Conservation (phyloP, 768 basidiomycete genomes). For the Amylocystis lapponica region DNA sequence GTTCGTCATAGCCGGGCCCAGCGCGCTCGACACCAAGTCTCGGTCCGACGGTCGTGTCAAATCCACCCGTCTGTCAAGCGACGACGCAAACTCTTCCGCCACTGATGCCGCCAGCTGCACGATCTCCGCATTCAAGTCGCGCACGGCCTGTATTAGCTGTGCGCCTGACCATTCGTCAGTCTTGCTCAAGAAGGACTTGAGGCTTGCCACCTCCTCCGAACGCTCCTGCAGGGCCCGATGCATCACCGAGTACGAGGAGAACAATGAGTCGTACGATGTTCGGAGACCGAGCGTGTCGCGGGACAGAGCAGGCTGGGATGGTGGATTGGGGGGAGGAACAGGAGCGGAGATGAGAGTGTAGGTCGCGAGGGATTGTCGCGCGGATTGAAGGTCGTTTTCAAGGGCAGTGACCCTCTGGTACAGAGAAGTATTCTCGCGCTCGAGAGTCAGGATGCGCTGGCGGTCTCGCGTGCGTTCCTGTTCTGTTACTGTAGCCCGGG, state of each 20-base stretch:
- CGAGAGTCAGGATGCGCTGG: conserved; percentile 15
- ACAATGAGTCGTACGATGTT: conserved; percentile 19
- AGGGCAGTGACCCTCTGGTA: conserved; percentile 8
- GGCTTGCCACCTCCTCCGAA: conserved; percentile 26
- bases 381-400: conserved; percentile 14
- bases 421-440: conserved; percentile 20
- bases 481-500: conserved; percentile 3
- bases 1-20: conserved; percentile 24
- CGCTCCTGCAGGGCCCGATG: conserved; percentile 21
- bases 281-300: conserved; percentile 14
- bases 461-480: conserved; percentile 16
- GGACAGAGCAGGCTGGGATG: conserved; percentile 11
- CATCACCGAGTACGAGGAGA: conserved; percentile 18
- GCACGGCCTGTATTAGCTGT: conserved; percentile 28
- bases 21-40: conserved; percentile 22
- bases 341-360: conserved; percentile 13
- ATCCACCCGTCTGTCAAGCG: conserved; percentile 18
- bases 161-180: conserved; percentile 30
- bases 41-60: conserved; percentile 19
- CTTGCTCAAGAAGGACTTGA: conserved; percentile 30
- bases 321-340: conserved; percentile 4
- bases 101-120: conserved; percentile 29
- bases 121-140: conserved; percentile 30
- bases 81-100: conserved; percentile 23
- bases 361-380: conserved; percentile 12